These are phyloP conservation scores for Ascochyta clinopodiicola DNA, from an alignment of 2,329 filamentous ascomycete genomes.

Conservation along the genomic window DNA sequence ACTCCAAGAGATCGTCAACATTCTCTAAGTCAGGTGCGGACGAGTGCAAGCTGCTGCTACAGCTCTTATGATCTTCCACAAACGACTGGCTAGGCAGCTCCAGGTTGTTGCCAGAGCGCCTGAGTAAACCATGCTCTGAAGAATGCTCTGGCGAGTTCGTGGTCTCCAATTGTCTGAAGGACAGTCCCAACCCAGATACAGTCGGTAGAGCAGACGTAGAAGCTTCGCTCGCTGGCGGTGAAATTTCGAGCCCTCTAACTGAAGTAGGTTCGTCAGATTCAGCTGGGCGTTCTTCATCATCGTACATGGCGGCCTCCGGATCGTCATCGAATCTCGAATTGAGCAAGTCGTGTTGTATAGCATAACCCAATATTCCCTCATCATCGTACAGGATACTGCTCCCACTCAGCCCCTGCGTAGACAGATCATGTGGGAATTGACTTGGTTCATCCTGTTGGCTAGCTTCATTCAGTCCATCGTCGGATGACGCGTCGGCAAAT, in stretches of 20 bases:
- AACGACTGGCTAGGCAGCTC: slow-evolving; percentile 22
- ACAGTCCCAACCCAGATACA: slow-evolving; percentile 32
- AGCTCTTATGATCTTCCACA: slow-evolving; percentile 10
- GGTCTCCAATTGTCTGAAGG: slow-evolving; percentile 19
- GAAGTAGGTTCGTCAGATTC: slow-evolving; percentile 17
- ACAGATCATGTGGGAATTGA: slow-evolving; percentile 19
- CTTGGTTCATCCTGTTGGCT: slow-evolving; percentile 12
- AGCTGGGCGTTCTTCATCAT: slow-evolving; percentile 12
- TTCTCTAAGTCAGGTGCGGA: slow-evolving; percentile 7
- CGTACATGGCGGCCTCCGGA: slow-evolving; percentile 6
- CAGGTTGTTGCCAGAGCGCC: slow-evolving; percentile 21
- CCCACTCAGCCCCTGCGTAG: slow-evolving; percentile 26
- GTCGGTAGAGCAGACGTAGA: slow-evolving; percentile 31
- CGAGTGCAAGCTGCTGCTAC: slow-evolving; percentile 2
- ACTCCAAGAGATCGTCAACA: slow-evolving; percentile 52
- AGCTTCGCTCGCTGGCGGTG: slow-evolving; percentile 23
- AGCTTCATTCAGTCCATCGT: slow-evolving; percentile 35
- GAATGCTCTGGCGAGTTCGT: slow-evolving; percentile 19
- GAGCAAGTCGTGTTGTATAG: slow-evolving; percentile 41
- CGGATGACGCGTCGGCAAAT: slow-evolving; percentile 52
- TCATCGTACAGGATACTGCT: slow-evolving; percentile 45
- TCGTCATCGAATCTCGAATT: slow-evolving; percentile 31
- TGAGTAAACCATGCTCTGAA: slow-evolving; percentile 4
- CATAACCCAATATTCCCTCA: slow-evolving; percentile 44
- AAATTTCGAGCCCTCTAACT: slow-evolving; percentile 19